phyloP scores from a whole-genome alignment of 768 basidiomycete species.

The Trametes villosa region DNA sequence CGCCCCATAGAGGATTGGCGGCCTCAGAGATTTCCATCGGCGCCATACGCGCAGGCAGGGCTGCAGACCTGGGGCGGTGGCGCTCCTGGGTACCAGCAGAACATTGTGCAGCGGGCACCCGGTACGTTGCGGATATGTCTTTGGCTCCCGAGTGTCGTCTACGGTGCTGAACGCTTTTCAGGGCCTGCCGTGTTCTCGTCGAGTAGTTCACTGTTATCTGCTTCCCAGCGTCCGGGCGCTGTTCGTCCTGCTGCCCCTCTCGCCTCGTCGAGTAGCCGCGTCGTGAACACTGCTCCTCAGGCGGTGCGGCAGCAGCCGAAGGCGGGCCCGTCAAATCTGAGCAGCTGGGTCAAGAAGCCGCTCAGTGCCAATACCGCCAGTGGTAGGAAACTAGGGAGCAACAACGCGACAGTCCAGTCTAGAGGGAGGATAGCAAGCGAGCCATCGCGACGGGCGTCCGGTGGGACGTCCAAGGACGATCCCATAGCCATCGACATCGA shows the following conservation, averaged over 20 bases:
- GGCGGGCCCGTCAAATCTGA: neutral
- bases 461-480: constrained; percentile 1
- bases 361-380: neutral
- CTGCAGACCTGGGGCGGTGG: neutral
- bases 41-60: neutral
- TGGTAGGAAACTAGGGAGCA: too few species aligned
- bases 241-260: neutral
- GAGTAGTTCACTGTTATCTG: constrained; percentile 4
- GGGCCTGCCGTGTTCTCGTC: constrained; percentile 6
- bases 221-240: neutral
- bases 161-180: neutral
- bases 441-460: neutral
- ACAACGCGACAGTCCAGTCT: too few species aligned
- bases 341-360: neutral
- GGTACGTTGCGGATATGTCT: neutral
- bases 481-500: constrained; percentile 8
- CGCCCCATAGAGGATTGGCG: neutral
- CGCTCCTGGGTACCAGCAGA: neutral
- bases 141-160: neutral
- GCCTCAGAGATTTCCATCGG: constrained; percentile 19
- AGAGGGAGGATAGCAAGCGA: too few species aligned
- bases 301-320: neutral
- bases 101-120: neutral
- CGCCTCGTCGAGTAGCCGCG: constrained; percentile 3
- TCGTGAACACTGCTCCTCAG: neutral